A percentile compares a stretch with the other conserved stretches of the same genome.
phyloP scores from a whole-genome alignment of 2,329 filamentous ascomycete genomes.

The Aureobasidium zeae region DNA sequence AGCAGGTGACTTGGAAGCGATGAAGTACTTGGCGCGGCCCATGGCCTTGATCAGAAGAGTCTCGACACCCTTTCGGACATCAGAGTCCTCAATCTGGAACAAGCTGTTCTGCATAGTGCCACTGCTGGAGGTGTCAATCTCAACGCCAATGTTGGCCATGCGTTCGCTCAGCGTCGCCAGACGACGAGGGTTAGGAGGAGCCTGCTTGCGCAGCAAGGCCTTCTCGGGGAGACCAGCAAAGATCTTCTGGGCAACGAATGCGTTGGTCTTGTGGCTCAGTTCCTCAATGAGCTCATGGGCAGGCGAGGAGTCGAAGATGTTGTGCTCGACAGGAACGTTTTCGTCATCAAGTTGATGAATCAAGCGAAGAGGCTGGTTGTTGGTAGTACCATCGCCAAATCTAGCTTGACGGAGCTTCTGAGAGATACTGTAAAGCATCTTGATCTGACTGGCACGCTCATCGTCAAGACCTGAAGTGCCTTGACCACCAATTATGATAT shows the following conservation, averaged over 20 bases:
- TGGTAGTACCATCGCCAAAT: slow-evolving; percentile 62
- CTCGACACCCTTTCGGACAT: slow-evolving; percentile 95
- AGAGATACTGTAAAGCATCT: slow-evolving; percentile 68
- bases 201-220: slow-evolving; percentile 81
- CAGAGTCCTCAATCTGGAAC: slow-evolving; percentile 81
- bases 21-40: slow-evolving; percentile 91
- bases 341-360: slow-evolving; percentile 94
- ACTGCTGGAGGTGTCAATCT: slow-evolving; percentile 82
- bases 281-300: slow-evolving; percentile 94
- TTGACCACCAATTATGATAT: slow-evolving; percentile 63
- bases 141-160: slow-evolving; percentile 84
- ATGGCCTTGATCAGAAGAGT: slow-evolving; percentile 90
- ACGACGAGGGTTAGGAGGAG: slow-evolving; percentile 74
- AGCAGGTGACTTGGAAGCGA: slow-evolving; percentile 68
- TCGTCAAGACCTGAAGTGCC: slow-evolving; percentile 51
- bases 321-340: slow-evolving; percentile 92
- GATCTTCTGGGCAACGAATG: slow-evolving; percentile 78
- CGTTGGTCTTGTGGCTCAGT: slow-evolving; percentile 86
- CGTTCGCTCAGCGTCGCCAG: slow-evolving; percentile 85
- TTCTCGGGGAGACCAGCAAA: slow-evolving; percentile 74
- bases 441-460: slow-evolving; percentile 65
- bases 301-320: slow-evolving; percentile 84
- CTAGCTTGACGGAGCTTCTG: slow-evolving; percentile 86
- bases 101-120: slow-evolving; percentile 87
- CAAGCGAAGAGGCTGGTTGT: slow-evolving; percentile 76